Conservation (phyloP, 305 asterid genomes). For the Fraxinus latifolia region DNA sequence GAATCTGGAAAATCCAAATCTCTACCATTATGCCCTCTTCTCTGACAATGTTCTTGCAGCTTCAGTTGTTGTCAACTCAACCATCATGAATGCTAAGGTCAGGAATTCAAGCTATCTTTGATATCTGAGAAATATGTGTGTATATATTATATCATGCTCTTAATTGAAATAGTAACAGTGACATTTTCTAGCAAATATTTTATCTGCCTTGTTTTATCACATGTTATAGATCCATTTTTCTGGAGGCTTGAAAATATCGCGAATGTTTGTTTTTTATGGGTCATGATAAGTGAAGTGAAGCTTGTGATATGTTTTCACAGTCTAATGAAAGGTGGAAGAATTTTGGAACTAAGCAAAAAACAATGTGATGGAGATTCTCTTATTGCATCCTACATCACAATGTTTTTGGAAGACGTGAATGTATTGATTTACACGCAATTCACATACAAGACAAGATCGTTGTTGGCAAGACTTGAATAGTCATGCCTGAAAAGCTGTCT, state of each 20-base stretch:
- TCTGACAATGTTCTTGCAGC: conserved; percentile 99
- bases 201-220: background rate
- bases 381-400: background rate
- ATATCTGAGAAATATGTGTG: background rate
- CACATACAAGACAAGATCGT: background rate
- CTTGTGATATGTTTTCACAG: background rate
- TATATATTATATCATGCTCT: background rate
- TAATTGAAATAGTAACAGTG: background rate
- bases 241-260: background rate
- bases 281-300: background rate
- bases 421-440: background rate
- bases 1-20: conserved; percentile 82
- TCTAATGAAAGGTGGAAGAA: background rate
- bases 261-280: background rate
- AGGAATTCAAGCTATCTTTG: conserved; percentile 19
- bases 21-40: conserved; percentile 92
- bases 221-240: conserved; percentile 7
- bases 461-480: background rate
- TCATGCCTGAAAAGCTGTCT: background rate
- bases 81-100: conserved; percentile 90
- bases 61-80: conserved; percentile 94
- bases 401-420: background rate
- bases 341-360: background rate
- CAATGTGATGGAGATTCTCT: background rate
- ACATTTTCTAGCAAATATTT: background rate